These are phyloP conservation scores for Daldinia sp. DNA, from an alignment of 2,329 filamentous ascomycete genomes.

Conservation along the genomic window DNA sequence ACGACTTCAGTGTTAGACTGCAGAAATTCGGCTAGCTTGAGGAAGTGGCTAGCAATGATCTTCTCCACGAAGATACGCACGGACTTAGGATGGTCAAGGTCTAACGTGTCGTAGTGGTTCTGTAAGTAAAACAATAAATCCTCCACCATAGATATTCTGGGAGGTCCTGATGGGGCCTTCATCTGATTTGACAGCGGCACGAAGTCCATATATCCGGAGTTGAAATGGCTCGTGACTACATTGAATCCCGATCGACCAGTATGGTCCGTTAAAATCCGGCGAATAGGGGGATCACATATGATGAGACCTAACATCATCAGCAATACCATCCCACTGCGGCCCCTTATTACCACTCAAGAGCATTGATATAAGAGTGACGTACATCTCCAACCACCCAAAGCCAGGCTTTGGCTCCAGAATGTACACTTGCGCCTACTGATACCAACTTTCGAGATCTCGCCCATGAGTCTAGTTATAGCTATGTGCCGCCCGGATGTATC, in stretches of 20 bases:
- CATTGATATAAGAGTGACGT: background rate
- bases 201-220: conserved; percentile 5
- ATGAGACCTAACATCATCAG: conserved; percentile 2
- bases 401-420: background rate
- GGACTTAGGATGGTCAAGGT: background rate
- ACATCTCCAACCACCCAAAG: conserved; percentile 1
- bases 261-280: conserved; percentile 1
- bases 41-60: conserved; percentile 5
- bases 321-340: background rate
- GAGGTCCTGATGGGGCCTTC: background rate
- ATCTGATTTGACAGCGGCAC: conserved; percentile 5
- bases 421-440: conserved; percentile 8
- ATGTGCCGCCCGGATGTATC: conserved; percentile 2
- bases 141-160: background rate
- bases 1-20: background rate
- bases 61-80: conserved; percentile 1
- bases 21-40: conserved; percentile 1
- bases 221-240: background rate
- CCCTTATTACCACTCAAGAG: background rate
- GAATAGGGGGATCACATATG: conserved; percentile 11
- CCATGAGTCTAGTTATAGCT: background rate
- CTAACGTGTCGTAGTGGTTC: background rate
- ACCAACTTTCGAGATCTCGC: background rate
- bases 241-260: background rate
- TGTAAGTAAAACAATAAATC: conserved; percentile 7